phyloP scores from a whole-genome alignment of 805 yeast genomes.

The Torulaspora delbrueckii region DNA sequence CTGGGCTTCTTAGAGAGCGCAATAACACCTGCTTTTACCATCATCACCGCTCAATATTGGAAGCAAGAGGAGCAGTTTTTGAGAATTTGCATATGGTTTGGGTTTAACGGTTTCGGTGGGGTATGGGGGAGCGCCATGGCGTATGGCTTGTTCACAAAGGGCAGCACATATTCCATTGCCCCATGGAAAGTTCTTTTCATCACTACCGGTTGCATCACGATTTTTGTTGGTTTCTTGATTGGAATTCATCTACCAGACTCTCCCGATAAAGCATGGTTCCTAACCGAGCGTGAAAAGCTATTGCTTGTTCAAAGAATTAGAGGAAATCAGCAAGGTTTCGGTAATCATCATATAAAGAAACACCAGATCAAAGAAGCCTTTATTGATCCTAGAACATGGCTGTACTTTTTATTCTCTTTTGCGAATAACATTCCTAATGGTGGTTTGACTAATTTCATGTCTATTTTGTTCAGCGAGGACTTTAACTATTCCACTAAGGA shows the following conservation, averaged over 20 bases:
- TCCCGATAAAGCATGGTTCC: constrained; percentile 48
- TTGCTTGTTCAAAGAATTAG: constrained; percentile 51
- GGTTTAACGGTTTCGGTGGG: constrained; percentile 44
- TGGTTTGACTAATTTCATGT: constrained; percentile 47
- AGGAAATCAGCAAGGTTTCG: constrained; percentile 53
- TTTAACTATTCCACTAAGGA: constrained; percentile 41
- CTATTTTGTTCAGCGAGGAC: constrained; percentile 40
- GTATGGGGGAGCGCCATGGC: constrained; percentile 51
- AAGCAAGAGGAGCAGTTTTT: constrained; percentile 43
- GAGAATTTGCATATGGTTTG: constrained; percentile 43
- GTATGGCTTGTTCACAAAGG: constrained; percentile 44
- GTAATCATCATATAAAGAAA: constrained; percentile 50
- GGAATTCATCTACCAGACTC: constrained; percentile 50
- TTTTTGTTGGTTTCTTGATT: constrained; percentile 46
- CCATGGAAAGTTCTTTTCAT: constrained; percentile 62
- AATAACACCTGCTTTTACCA: constrained; percentile 53
- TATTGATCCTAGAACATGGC: constrained; percentile 47
- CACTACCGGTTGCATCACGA: constrained; percentile 55
- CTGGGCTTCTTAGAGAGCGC: constrained; percentile 51
- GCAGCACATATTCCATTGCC: constrained; percentile 38
- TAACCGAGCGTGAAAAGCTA: constrained; percentile 43
- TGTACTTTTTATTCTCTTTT: constrained; percentile 40
- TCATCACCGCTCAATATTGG: constrained; percentile 57
- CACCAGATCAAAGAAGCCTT: constrained; percentile 50
- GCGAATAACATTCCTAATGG: constrained; percentile 49